A percentile compares a stretch with the other conserved stretches of the same genome.
These are phyloP conservation scores for Podospora pseudocomata DNA, from an alignment of 495 filamentous ascomycete species.

Conservation along the genomic window DNA sequence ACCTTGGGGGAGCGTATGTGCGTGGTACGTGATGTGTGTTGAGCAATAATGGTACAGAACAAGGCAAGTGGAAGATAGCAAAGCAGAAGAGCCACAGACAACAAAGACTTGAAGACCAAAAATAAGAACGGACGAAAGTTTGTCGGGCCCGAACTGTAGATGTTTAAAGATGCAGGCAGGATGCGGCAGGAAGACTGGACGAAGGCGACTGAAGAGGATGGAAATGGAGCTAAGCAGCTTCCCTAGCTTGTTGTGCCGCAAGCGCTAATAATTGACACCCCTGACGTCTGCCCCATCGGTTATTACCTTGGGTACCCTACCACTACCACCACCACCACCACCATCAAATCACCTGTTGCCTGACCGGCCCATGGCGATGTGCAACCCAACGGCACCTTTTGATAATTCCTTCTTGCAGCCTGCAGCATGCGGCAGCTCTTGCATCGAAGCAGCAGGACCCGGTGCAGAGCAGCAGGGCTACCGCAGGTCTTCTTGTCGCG, in stretches of 20 bases:
- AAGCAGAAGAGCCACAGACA: neutral
- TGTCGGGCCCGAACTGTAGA: neutral
- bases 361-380: neutral
- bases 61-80: neutral
- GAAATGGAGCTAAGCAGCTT: neutral
- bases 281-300: neutral
- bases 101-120: neutral
- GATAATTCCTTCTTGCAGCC: conserved; percentile 4
- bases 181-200: neutral
- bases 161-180: neutral
- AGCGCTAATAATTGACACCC: neutral
- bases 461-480: neutral
- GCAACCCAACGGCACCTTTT: conserved; percentile 1
- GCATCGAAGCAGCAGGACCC: neutral
- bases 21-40: neutral
- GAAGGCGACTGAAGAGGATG: neutral
- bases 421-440: neutral
- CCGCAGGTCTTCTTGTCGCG: neutral
- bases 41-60: neutral
- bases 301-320: neutral
- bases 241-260: neutral
- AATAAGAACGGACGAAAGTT: neutral
- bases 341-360: neutral
- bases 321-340: neutral
- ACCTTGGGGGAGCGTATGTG: neutral